Evolutionary conservation across 768 basidiomycete genomes (phyloP), one percentile per base, ranked within the genome.

Genomic region (Suillus americanus): DNA sequence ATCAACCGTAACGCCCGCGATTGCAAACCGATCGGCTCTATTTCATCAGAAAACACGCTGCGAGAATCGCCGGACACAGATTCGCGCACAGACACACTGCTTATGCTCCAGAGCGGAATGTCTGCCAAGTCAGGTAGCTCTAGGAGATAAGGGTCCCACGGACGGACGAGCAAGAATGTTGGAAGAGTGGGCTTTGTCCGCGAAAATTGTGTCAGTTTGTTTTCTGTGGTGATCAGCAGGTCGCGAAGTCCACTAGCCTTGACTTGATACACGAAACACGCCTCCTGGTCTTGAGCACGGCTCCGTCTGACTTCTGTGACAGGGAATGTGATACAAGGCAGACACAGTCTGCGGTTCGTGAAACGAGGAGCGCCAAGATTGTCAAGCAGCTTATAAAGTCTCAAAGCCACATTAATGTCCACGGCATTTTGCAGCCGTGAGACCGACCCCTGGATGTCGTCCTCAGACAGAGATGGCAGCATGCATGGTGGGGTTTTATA

Each of bases 1-100:
- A 61, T 59, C 54, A 63, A 20, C 23, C 62, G 50, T 8, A 46
- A 57, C 9, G 59, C 62, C 38, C 37, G 35, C 18, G 35, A 51
- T 28, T 51, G 25, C 25, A 5, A 16, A 28, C 10, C 25, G 28
- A 51, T 16, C 14, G 50, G 25, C 8, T 6, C 48, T 25, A 25
- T 25, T 50, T 50, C 48, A 50, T 23, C 5, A 28, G 50, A 51
- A 51, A 51, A 28, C 3, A 51, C 14, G 50, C 48, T 50, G 7
- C 9, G 16, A 28, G 25, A 3, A 28, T 51, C 50, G 6, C 5
- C 1, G 6, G 14, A 25, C 13, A 25, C 12, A 50, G 48, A 50
- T 12, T 12, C 48, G 13, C 14, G 48, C 50, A 28, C 50, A 28
- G 50, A 51, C 50, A 14, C 28, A 28, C 14, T 50, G 25, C 14